phyloP scores from a whole-genome alignment of 306 rosid genomes.

The Corylus avellana region DNA sequence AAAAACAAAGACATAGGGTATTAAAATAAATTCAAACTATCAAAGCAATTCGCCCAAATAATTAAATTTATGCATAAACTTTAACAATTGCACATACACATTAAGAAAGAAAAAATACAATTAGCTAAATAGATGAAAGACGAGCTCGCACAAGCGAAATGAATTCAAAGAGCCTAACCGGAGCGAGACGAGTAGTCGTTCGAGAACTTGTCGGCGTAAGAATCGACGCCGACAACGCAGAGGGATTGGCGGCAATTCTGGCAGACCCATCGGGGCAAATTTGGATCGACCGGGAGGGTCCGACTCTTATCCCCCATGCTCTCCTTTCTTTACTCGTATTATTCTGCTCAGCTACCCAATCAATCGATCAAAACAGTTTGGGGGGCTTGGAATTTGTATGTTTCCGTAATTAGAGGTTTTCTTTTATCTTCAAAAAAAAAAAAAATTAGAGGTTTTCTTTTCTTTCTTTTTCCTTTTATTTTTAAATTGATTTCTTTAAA shows the following conservation, averaged over 20 bases:
- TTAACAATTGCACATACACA: neutral
- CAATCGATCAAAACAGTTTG: constrained; percentile 8
- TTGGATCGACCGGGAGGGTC: constrained; percentile 77
- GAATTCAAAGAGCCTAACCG: constrained; percentile 46
- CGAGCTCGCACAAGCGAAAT: neutral
- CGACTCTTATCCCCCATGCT: constrained; percentile 63
- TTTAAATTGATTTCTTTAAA: too few relatives aligned
- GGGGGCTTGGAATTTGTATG: neutral
- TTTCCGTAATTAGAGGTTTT: neutral
- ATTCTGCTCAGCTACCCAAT: neutral
- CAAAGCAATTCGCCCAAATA: neutral
- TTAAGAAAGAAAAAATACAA: neutral
- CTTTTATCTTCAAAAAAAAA: neutral
- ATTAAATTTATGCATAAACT: neutral
- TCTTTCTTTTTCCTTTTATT: too few relatives aligned
- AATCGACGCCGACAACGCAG: constrained; percentile 82
- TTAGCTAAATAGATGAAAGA: neutral
- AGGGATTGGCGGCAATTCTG: constrained; percentile 89
- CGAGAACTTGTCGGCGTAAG: constrained; percentile 80
- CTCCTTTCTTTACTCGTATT: neutral
- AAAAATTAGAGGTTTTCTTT: too few relatives aligned
- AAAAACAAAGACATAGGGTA: neutral
- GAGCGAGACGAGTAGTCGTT: constrained; percentile 77
- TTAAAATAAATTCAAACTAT: neutral
- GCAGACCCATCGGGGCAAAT: constrained; percentile 78